Evolutionary conservation across 148 eudicot species (phyloP), one percentile per base, ranked within the genome.

Genomic region (Silene conica): DNA sequence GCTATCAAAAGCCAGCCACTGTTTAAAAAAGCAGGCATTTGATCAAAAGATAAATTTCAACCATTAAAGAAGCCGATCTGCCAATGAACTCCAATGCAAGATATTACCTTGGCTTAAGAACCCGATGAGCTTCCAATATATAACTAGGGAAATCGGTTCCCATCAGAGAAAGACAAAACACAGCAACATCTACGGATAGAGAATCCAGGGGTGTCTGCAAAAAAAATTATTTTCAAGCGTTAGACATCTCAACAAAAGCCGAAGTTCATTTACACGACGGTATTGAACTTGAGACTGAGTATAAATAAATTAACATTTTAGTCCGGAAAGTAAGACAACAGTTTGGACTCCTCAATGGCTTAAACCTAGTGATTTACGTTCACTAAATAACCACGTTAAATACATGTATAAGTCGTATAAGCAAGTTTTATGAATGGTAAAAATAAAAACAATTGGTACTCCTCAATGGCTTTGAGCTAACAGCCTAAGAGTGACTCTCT

Each of bases 1-100:
- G 98, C 98, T 82, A 94, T 94, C 84, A 94, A 77, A 76, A 94
- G 97, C 97, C 97, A 91, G 21, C 98, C 98, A 62, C 98, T 94
- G 75, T 56, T 20, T 57, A 63, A 71, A 48, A 7, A 74, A 80
- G 26, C 11, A 22, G 20, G 67, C 64, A 62, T n/a, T 52, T 55
- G 10, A 75, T 79, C 72, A 79, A 74, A 15, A 28, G 34, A 58
- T 26, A 55, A 23, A 59, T 3, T 9, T 15, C 10, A 63, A 48
- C 54, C 15, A 19, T 38, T 5, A 46, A 34, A 65, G 48, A 57
- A 23, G 13, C 18, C 25, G 11, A 46, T n/a, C n/a, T n/a, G n/a
- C n/a, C n/a, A n/a, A n/a, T 21, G 5, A 75, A 9, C 55, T 57
- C 3, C 23, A 63, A 74, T 11, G 26, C 6, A 26, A 12, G 34